Conservation (phyloP, 495 filamentous ascomycete species). For the Xylaria longipes region DNA sequence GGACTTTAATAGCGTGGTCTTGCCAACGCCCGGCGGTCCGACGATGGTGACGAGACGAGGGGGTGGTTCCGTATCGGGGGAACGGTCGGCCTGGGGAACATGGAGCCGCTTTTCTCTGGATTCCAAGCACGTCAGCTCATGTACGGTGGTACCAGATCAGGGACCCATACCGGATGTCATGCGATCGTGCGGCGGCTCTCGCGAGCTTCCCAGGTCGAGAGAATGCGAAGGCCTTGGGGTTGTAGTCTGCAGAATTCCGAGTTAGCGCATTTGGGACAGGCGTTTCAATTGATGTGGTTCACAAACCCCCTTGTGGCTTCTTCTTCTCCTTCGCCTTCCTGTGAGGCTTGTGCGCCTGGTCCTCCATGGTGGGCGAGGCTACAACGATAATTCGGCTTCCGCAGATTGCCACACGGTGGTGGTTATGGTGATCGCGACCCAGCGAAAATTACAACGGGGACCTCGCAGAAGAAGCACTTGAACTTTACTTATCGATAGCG, state of each 20-base stretch:
- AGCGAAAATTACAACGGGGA: slow-evolving; percentile 13
- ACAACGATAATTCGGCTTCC: background rate
- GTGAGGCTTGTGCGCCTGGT: slow-evolving; percentile 86
- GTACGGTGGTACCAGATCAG: slow-evolving; percentile 23
- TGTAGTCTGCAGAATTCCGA: slow-evolving; percentile 59
- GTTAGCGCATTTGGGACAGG: slow-evolving; percentile 22
- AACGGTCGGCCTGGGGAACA: slow-evolving; percentile 91
- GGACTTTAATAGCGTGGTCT: slow-evolving; percentile 75
- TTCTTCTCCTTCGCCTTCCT: slow-evolving; percentile 91
- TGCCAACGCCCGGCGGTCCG: slow-evolving; percentile 86
- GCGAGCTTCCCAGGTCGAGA: slow-evolving; percentile 84
- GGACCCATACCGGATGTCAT: slow-evolving; percentile 68
- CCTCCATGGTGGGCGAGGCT: slow-evolving; percentile 64
- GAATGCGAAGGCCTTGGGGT: slow-evolving; percentile 92
- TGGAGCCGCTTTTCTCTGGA: slow-evolving; percentile 95
- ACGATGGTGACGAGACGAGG: slow-evolving; percentile 91
- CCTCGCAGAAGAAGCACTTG: background rate
- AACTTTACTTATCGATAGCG: slow-evolving; percentile 26
- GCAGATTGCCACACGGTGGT: slow-evolving; percentile 16
- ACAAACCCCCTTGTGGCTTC: slow-evolving; percentile 61
- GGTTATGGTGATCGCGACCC: background rate
- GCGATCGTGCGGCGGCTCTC: slow-evolving; percentile 83
- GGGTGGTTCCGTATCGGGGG: slow-evolving; percentile 89
- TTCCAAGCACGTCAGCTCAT: slow-evolving; percentile 45
- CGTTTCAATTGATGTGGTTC: background rate